Evolutionary conservation across 192 early-diverging fungal species (phyloP).

Genomic region (Spinellus fusiger): DNA sequence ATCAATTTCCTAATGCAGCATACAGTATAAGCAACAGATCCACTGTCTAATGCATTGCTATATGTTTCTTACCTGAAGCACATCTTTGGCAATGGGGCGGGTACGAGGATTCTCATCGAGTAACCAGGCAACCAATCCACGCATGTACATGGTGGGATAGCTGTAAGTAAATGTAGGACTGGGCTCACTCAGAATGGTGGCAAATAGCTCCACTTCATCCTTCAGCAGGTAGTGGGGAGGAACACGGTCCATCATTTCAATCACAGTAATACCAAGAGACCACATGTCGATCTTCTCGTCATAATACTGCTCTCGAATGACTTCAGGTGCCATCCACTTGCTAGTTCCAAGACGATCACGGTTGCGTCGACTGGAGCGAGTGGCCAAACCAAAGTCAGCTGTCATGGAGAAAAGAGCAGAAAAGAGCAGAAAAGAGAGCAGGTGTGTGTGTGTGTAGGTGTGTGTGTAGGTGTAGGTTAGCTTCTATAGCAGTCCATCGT

Average conservation of each 20-base stretch:
- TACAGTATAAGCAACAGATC: neutral
- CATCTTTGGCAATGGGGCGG: constrained; percentile 28
- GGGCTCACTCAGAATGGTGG: constrained; percentile 24
- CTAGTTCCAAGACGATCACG: constrained; percentile 30
- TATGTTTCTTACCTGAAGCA: constrained; percentile 17
- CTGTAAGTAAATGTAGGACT: constrained; percentile 31
- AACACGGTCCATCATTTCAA: constrained; percentile 43
- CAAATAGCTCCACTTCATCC: constrained; percentile 26
- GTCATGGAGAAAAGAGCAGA: too few relatives aligned
- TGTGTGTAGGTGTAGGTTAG: too few relatives aligned
- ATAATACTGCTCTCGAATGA: constrained; percentile 36
- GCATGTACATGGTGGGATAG: constrained; percentile 31
- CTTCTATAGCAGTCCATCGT: too few relatives aligned
- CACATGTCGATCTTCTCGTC: constrained; percentile 45
- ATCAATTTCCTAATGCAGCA: constrained; percentile 22
- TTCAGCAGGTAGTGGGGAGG: constrained; percentile 37
- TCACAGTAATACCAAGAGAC: constrained; percentile 42
- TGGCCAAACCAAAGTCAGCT: constrained; percentile 37
- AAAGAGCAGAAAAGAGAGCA: too few relatives aligned
- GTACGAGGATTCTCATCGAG: constrained; percentile 23
- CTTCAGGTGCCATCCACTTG: constrained; percentile 49
- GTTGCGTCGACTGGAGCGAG: constrained; percentile 24
- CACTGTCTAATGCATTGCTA: neutral
- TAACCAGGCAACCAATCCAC: constrained; percentile 32
- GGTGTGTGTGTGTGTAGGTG: too few relatives aligned